Base-by-base conservation (phyloP, 2,329 filamentous ascomycete genomes). In the Thielaviopsis euricoi region DNA sequence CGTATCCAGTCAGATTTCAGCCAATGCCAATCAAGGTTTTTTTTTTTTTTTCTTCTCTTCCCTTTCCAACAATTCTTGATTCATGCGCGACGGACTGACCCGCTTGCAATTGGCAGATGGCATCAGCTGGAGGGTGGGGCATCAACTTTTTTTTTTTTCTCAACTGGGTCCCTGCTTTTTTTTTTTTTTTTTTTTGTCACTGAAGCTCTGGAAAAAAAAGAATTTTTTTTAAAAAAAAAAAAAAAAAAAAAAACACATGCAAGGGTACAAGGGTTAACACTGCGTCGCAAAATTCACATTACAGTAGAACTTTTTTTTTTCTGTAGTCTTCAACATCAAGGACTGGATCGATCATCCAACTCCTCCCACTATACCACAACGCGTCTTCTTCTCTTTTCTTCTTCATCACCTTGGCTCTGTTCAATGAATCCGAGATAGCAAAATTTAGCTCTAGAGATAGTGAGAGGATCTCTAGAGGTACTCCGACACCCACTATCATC, bases 391-490 rank as follows among this genome's bases (percentile, higher is more conserved):
- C 22, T n/a, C 9, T 23, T 26, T 6, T 21, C n/a, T 51, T 23
- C n/a, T 33, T 21, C n/a, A 48, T 23, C 50, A n/a, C 48, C 29
- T 17, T 53, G 22, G 53, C 40, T 43, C 15, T 49, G 43, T 64
- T 77, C 76, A 80, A 82, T 82, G 80, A 77, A 71, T 71, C 67
- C 68, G 67, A 78, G 82, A 78, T 87, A 91, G 87, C 76, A 73
- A 71, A 74, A 77, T 76, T 73, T 70, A 78, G 82, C 81, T 86
- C 82, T 86, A 83, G 85, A 83, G 84, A 84, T 84, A 79, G 76
- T 82, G 80, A 80, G 79, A 83, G 78, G 75, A 79, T 85, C 82
- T 85, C 82, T 86, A 83, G 82, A 79, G 81, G 81, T 77, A 76
- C 76, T 67, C 78, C 76, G 74, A 22, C 22, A 40, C 4, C n/a